A percentile compares a stretch with the other conserved stretches of the same genome.
These are phyloP conservation scores for Henckelia pumila DNA, from an alignment of 257 asterid genomes.

Conservation along the genomic window DNA sequence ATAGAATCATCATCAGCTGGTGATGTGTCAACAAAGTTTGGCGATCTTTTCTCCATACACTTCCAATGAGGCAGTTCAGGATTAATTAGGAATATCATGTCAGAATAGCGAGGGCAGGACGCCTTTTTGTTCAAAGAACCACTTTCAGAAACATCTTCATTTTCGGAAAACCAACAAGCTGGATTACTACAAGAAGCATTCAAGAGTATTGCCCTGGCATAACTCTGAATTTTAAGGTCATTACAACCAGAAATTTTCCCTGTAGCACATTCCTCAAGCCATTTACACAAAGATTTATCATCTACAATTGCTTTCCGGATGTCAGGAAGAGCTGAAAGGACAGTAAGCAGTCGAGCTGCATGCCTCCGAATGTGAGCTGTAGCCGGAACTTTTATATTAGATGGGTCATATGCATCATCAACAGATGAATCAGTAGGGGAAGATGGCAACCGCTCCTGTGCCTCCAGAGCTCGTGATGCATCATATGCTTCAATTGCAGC, in stretches of 20 bases:
- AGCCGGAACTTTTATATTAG: conserved; percentile 83
- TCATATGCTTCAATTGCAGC: conserved; percentile 99
- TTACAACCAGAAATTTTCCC: conserved; percentile 79
- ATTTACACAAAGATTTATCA: conserved; percentile 66
- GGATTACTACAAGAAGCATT: conserved; percentile 64
- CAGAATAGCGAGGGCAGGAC: conserved; percentile 64
- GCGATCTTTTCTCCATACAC: conserved; percentile 42
- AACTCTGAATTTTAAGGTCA: conserved; percentile 93
- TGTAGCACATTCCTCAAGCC: conserved; percentile 95
- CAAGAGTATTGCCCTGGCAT: conserved; percentile 83
- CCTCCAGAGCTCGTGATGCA: conserved; percentile 79
- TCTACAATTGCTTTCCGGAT: conserved; percentile 67
- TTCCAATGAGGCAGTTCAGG: conserved; percentile 93
- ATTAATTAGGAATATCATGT: conserved; percentile 77
- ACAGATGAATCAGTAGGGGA: conserved; percentile 53
- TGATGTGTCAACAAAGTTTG: conserved; percentile 34
- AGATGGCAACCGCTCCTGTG: conserved; percentile 51
- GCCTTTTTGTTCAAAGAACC: conserved; percentile 28
- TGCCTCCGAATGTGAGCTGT: conserved; percentile 97
- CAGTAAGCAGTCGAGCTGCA: conserved; percentile 83
- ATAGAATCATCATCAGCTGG: conserved; percentile 37
- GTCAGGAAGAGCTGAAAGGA: conserved; percentile 77
- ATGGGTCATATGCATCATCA: conserved; percentile 41
- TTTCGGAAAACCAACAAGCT: conserved; percentile 38
- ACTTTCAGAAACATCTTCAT: conserved; percentile 36